Base-by-base conservation (phyloP, 1,284 basidiomycete species). In the Laetiporus sulphureus region DNA sequence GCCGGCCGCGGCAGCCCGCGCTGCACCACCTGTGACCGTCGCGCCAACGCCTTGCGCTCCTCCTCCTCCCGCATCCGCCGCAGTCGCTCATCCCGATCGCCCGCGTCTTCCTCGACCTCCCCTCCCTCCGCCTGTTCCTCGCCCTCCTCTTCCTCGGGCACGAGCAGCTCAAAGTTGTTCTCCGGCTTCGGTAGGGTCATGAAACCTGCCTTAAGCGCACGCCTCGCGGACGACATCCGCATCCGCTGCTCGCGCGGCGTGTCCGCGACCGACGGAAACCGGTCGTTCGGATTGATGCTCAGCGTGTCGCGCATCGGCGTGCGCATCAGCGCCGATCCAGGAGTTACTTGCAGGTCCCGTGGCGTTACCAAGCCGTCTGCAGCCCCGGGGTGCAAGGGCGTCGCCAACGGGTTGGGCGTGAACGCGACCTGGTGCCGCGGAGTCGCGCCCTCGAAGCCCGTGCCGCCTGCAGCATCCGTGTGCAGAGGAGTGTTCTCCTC, bases 401-500 rank as follows among this genome's bases (percentile, higher is more conserved):
- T 97, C 8, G 90, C 84, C 7, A 99, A 77, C 3, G 94, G 95
- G 66, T 99, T 99, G 4, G 95, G 94, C 0, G 95, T 98, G 48
- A 94, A 91, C 0, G 88, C 77, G 13, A 88, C 80, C 52, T 83
- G 79, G 53, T 90, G 87, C n/a, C 79, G 80, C 19, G 95, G 94
- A 1, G 92, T 95, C 0, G 91, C 92, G 35, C 91, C 76, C 57
- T 91, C 90, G 58, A 91, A 95, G 1, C 93, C 94, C 5, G 91
- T 92, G 11, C 89, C 89, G 15, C 79, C 83, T 20, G 71, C 73
- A 12, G 75, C 67, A 7, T 72, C 71, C n/a, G 71, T 67, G 58
- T 91, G 92, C 47, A 97, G 60, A 2, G 92, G 92, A 0, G 91
- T 95, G 61, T 99, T 99, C 64, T 96, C 94, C 42, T 98, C 92